Evolutionary conservation across 2,329 filamentous ascomycete species (phyloP), one percentile per base, ranked within the genome.

Genomic region (Chaetomiaceae sp.): DNA sequence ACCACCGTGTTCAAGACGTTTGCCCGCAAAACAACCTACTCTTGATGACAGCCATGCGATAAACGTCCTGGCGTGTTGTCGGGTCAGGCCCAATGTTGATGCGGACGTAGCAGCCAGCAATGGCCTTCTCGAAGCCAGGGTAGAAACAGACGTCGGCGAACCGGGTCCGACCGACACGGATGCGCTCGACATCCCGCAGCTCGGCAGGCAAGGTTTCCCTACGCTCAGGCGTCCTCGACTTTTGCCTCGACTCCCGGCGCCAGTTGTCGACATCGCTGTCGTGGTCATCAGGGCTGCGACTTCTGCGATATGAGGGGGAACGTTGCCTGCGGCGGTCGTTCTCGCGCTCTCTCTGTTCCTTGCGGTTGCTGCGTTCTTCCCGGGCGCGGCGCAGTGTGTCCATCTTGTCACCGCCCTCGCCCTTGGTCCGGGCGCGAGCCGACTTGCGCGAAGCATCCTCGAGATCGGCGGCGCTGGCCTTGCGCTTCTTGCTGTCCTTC

Each of bases 61-160:
- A 99, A 58, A 88, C 79, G 55, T 87, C 86, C 53, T 84, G 74
- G 3, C 86, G 85, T 4, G 81, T 87, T 19, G 83, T 77, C 10
- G 80, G 79, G 64, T 95, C 86, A 12, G 85, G 78, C 0, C 91
- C 92, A 50, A 96, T 81, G 55, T 85, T 87, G 58, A 97, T 82
- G 45, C 93, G 87, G 33, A 86, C 85, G 66, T 87, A 99, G 68
- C 90, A 95, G 45, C 89, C 89, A 14, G 76, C 82, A 62, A 96
- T 87, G 25, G 86, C 79, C 8, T 86, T 73, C 50, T 95, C 87
- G 59, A 99, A 96, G 4, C 85, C 85, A 10, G 93, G 93, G 60
- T 91, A 92, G 72, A 95, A 96, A 75, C 90, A 96, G 49, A 96
- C 86, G 63, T 92, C 83, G 6, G 87, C 86, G 66, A 99, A 96